A percentile compares a stretch with the other conserved stretches of the same genome.
These are phyloP conservation scores for Lachnellula hyalina DNA, from an alignment of 2,329 filamentous ascomycete species.

Conservation along the genomic window DNA sequence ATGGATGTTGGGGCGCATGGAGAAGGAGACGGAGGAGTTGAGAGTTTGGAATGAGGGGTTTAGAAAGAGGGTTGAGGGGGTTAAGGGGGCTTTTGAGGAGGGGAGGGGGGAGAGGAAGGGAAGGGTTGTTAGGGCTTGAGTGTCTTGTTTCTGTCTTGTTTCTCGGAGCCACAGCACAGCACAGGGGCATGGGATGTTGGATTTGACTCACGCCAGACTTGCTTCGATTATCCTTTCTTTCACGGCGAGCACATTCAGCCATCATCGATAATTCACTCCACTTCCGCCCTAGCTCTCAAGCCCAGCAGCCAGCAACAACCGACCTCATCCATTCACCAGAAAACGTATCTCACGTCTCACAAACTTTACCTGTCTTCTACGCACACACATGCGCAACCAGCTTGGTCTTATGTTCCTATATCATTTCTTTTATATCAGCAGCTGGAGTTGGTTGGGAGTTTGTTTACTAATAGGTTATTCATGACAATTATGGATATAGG, in stretches of 20 bases:
- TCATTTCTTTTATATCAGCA: neutral
- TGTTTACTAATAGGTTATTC: neutral
- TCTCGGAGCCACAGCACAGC: neutral
- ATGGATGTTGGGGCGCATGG: neutral
- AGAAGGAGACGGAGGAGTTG: neutral
- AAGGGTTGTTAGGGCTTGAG: neutral
- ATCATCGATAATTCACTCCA: too few relatives aligned
- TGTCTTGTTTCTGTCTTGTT: neutral
- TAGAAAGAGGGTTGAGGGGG: neutral
- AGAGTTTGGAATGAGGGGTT: neutral
- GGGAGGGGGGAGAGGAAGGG: neutral
- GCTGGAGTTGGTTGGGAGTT: neutral
- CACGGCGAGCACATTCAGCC: too few relatives aligned
- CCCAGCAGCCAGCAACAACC: too few relatives aligned
- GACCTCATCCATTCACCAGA: too few relatives aligned
- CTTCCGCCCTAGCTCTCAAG: too few relatives aligned
- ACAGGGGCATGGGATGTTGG: too few relatives aligned
- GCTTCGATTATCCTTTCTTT: too few relatives aligned
- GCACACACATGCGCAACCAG: neutral
- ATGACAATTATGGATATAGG: neutral
- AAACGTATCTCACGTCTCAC: neutral
- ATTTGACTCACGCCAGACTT: too few relatives aligned
- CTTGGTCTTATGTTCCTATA: neutral
- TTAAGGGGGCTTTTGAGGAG: neutral
- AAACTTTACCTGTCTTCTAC: neutral